Percentiles rank a stretch among this genome's conserved stretches.
These are phyloP conservation scores for Malassezia globosa DNA, from an alignment of 1,284 basidiomycete species.

Conservation along the genomic window DNA sequence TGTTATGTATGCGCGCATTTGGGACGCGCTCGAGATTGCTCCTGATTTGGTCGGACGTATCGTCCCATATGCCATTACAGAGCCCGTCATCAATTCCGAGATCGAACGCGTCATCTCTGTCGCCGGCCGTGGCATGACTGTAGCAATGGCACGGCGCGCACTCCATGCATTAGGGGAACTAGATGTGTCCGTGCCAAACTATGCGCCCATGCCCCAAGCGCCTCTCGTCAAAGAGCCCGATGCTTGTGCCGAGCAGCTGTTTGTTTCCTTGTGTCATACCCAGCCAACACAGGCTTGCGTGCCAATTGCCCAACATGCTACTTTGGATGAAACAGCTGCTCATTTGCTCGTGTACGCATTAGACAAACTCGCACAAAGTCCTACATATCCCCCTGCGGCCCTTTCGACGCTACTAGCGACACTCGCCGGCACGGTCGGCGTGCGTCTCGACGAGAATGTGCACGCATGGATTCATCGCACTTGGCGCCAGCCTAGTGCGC, in stretches of 20 bases:
- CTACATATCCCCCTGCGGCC: not conserved
- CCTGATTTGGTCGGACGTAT: constrained; percentile 1
- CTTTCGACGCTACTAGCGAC: constrained; percentile 3
- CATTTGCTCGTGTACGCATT: constrained; percentile 4
- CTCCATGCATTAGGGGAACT: constrained; percentile 1
- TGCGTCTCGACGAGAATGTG: constrained; percentile 1
- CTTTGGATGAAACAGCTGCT: constrained; percentile 4
- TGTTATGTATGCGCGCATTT: constrained; percentile 6
- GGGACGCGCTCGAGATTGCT: not conserved
- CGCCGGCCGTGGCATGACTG: constrained; percentile 10
- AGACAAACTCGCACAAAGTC: not conserved
- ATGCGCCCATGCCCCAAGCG: constrained; percentile 2
- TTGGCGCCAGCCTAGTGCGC: not conserved
- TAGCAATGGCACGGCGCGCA: constrained; percentile 3
- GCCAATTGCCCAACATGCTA: not conserved
- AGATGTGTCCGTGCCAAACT: constrained; percentile 1
- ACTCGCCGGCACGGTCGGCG: constrained; percentile 11
- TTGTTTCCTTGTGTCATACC: not conserved
- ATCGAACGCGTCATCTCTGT: constrained; percentile 5
- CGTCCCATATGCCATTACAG: constrained; percentile 9
- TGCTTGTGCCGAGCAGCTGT: not conserved
- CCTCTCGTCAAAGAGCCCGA: not conserved
- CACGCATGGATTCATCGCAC: constrained; percentile 8
- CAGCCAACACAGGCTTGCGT: not conserved
- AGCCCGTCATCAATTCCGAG: not conserved